Base-by-base conservation (phyloP, 495 filamentous ascomycete species). In the Zalerion maritima region DNA sequence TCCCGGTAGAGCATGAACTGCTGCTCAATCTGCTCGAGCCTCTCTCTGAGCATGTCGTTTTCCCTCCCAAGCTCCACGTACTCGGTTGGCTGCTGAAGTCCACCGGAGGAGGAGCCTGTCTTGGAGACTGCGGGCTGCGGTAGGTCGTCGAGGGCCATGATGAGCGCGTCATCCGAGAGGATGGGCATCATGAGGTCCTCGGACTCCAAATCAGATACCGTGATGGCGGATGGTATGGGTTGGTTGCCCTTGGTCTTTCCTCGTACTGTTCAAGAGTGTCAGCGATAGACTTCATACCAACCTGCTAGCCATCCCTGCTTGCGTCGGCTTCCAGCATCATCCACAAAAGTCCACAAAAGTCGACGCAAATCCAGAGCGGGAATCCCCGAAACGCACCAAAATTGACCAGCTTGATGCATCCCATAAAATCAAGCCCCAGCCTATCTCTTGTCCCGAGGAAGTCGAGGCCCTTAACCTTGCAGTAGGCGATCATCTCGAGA, bases 91-190 rank as follows among this genome's bases (percentile, higher is more conserved):
- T 10, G 29, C 24, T 10, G 42, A n/a, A 36, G 9, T 14, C 35
- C n/a, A 23, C 59, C 49, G 21, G 27, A 41, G 5, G 35, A 27
- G 56, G 58, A 32, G 41, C 57, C 23, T 57, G 56, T 30, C 34
- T 25, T 17, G 15, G n/a, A 21, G 10, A 43, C 24, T 11, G 35
- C 35, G 19, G 55, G 39, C 21, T 58, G 57, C 6, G 64, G 57
- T 24, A 89, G 52, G 22, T 93, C 87, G 36, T 89, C 85, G 28
- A 94, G 57, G 27, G 68, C 77, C 36, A 87, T 79, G 18, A 96
- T 60, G 21, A 94, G 58, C 9, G 85, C 77, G 37, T 96, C 86
- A 42, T 93, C 83, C 40, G 91, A 81, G n/a, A 96, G 52, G 6
- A 81, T 74, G 1, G 86, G 87, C 52, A 79, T 75, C 29, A 94